Base-by-base conservation (phyloP, 805 yeast genomes). In the Teunomyces barrocoloradensis region DNA sequence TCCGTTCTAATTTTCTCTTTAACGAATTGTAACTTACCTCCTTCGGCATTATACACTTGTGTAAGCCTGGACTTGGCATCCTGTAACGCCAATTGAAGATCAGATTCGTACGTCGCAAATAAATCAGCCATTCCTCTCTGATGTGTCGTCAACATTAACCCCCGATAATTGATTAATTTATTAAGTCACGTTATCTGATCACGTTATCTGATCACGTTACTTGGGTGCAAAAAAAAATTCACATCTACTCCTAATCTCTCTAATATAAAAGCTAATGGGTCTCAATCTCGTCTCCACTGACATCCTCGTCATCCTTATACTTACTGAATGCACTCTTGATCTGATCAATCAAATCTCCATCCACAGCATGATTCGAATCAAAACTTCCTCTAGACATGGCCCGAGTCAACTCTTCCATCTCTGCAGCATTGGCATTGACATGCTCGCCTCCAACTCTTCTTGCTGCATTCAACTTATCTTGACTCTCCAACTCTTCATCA, bases 61-160 rank as follows among this genome's bases (percentile, higher is more conserved):
- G 77, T 73, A 36, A 88, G 68, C 58, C 83, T 85, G 55, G 84
- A 80, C 55, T 78, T 79, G 29, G 89, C 84, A 53, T 88, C 95
- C 44, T 80, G 80, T 51, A 77, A 75, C 2, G 90, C 81, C 52
- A 86, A 75, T 60, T 83, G 82, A 65, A 82, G 81, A 60, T 89
- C 96, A 2, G 84, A 62, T 57, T 86, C 91, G 63, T 85, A 85
- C 32, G 79, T 77, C 20, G 73, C 68, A 59, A 85, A 83, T 58
- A 83, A 66, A 25, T 82, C 85, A 1, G 84, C 66, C 74, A 69
- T 69, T 32, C 10, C 34, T 32, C 17, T 7, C 17, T 32, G 17
- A 13, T 32, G 34, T 32, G 18, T 32, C 34, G 10, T 13, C 13
- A 32, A 32, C 9, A 3, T 25, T n/a, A 13, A 15, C 34, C 34